Evolutionary conservation across 192 early-diverging fungal species (phyloP).

Genomic region (Coemansia sp.): DNA sequence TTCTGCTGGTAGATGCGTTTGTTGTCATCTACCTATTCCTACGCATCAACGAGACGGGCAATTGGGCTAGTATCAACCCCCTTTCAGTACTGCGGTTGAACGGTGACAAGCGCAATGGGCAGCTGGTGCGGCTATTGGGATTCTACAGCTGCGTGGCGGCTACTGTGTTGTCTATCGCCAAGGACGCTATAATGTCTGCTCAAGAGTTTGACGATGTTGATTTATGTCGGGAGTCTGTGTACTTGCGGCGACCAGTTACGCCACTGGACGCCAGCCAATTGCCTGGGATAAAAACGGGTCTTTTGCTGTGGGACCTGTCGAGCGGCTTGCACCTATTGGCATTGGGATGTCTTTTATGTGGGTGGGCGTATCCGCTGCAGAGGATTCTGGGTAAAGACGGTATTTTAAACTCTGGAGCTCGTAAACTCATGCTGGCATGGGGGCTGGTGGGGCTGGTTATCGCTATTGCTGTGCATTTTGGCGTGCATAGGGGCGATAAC

Average conservation of each 20-base stretch:
- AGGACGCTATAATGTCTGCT: conserved; percentile 50
- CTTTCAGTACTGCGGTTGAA: conserved; percentile 33
- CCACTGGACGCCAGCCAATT: conserved; percentile 38
- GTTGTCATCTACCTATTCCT: conserved; percentile 37
- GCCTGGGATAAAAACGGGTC: conserved; percentile 27
- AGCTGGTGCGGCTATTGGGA: conserved; percentile 23
- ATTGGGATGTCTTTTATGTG: conserved; percentile 32
- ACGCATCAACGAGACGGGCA: conserved; percentile 30
- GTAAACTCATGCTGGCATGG: conserved; percentile 21
- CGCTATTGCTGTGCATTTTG: conserved; percentile 36
- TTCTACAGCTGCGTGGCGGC: conserved; percentile 41
- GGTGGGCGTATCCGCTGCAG: conserved; percentile 36
- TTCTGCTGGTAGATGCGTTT: conserved; percentile 48
- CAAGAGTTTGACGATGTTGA: conserved; percentile 49
- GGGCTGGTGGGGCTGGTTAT: conserved; percentile 19
- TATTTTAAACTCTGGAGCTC: conserved; percentile 20
- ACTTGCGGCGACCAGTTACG: conserved; percentile 23
- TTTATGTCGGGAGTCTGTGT: conserved; percentile 39
- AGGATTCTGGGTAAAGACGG: conserved; percentile 28
- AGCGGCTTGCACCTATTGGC: conserved; percentile 35
- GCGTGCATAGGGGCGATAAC: conserved; percentile 16
- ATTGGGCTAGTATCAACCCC: conserved; percentile 42
- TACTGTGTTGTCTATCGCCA: conserved; percentile 32
- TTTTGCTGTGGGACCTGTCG: conserved; percentile 47
- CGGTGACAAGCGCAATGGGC: conserved; percentile 21